Conservation (phyloP, 345 rosid genomes). For the Boechera retrofracta region DNA sequence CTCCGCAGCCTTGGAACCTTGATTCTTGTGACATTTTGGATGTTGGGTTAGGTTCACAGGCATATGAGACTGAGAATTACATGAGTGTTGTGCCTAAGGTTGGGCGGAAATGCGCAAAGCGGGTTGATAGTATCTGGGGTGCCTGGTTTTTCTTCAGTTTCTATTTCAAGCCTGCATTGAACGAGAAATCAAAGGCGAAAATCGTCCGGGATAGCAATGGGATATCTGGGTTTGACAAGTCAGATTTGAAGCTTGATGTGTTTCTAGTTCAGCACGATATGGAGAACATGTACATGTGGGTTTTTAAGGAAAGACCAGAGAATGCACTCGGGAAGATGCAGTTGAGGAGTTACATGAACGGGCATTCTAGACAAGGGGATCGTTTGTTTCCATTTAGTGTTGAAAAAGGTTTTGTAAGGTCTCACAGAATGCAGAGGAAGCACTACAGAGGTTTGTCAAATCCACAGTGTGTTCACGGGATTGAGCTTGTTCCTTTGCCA, state of each 20-base stretch:
- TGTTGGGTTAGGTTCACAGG: slow-evolving; percentile 78
- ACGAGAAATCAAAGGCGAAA: slow-evolving; percentile 87
- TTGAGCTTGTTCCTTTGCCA: slow-evolving; percentile 79
- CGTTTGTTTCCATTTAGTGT: slow-evolving; percentile 85
- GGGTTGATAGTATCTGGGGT: slow-evolving; percentile 95
- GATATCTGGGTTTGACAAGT: slow-evolving; percentile 78
- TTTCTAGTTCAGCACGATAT: slow-evolving; percentile 97
- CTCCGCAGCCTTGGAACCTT: slow-evolving; percentile 61
- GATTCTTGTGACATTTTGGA: slow-evolving; percentile 82
- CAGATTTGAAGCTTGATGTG: slow-evolving; percentile 85
- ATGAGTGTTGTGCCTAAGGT: slow-evolving; percentile 62
- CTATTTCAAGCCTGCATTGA: slow-evolving; percentile 87
- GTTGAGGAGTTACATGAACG: slow-evolving; percentile 95
- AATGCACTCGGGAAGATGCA: slow-evolving; percentile 99
- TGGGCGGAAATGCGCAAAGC: slow-evolving; percentile 74
- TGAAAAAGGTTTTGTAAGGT: slow-evolving; percentile 93
- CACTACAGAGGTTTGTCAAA: slow-evolving; percentile 96
- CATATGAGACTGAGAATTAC: slow-evolving; percentile 71
- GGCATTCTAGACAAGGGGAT: slow-evolving; percentile 97
- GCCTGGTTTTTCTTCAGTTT: slow-evolving; percentile 98
- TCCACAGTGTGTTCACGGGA: slow-evolving; percentile 95
- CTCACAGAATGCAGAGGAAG: slow-evolving; percentile 98
- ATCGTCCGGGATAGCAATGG: slow-evolving; percentile 73
- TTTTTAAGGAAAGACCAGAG: slow-evolving; percentile 94
- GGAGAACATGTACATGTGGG: slow-evolving; percentile 99